Percentiles rank a stretch among this genome's conserved stretches.
Conservation (phyloP, 148 eudicot species). For the Amaranthus cruentus region DNA sequence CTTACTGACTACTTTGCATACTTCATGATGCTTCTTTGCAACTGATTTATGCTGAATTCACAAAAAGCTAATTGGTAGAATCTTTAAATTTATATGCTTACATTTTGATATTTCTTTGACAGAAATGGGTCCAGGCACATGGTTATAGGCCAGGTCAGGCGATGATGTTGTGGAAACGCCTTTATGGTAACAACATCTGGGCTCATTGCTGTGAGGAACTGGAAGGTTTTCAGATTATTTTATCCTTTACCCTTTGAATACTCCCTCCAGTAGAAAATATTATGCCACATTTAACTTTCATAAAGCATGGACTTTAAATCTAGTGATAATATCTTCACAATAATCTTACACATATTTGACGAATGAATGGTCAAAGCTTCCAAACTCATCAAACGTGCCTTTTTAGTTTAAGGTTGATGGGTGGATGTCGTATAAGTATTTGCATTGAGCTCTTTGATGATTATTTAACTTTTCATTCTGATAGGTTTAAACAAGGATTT, state of each 20-base stretch:
- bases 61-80: background rate
- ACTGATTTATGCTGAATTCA: background rate
- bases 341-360: background rate
- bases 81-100: slow-evolving; percentile 2
- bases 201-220: slow-evolving; percentile 78
- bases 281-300: background rate
- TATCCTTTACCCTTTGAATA: background rate
- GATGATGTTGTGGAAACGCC: slow-evolving; percentile 91
- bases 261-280: background rate
- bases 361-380: background rate
- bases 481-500: slow-evolving; percentile 85
- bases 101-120: slow-evolving; percentile 23
- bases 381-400: background rate
- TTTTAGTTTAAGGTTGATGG: background rate
- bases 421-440: background rate
- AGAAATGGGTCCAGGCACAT: slow-evolving; percentile 82
- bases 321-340: background rate
- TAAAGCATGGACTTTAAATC: background rate
- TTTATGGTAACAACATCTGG: slow-evolving; percentile 79
- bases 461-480: background rate
- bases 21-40: no score
- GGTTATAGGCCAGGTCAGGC: slow-evolving; percentile 95
- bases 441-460: background rate
- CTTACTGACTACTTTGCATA: no score
- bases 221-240: slow-evolving; percentile 48